phyloP scores from a whole-genome alignment of 257 asterid genomes.

The Solanum clarkiae region DNA sequence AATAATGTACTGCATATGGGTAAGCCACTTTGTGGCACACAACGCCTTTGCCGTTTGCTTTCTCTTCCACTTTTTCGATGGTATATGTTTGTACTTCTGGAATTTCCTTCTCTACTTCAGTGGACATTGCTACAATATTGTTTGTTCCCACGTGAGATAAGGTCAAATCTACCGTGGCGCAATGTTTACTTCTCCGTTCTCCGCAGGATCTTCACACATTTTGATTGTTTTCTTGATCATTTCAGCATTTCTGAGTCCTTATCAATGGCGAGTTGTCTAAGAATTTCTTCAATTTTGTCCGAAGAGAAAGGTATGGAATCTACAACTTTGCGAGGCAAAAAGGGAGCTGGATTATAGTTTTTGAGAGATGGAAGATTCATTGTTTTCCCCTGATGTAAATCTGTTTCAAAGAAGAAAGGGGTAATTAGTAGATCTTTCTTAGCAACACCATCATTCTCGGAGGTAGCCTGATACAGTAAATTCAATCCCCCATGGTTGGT shows the following conservation, averaged over 20 bases:
- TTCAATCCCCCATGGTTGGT: background rate
- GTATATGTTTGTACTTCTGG: too few relatives aligned
- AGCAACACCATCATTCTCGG: conserved; percentile 24
- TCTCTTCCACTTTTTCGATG: background rate
- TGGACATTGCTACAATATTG: background rate
- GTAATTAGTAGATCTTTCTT: conserved; percentile 43
- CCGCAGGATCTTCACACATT: background rate
- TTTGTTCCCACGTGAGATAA: background rate
- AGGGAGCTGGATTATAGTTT: conserved; percentile 11
- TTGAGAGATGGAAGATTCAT: conserved; percentile 41
- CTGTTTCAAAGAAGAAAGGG: conserved; percentile 51
- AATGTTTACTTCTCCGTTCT: background rate
- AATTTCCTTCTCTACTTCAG: too few relatives aligned
- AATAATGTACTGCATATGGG: background rate
- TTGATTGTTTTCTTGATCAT: background rate
- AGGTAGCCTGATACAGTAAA: too few relatives aligned
- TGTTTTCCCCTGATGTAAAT: conserved; percentile 31
- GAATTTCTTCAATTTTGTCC: background rate
- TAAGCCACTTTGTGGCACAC: background rate
- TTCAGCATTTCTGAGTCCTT: background rate
- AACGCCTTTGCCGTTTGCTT: background rate
- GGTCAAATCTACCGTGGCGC: background rate
- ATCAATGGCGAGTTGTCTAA: background rate
- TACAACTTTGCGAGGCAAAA: conserved; percentile 50
- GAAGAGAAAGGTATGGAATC: conserved; percentile 62